Evolutionary conservation across 257 asterid species (phyloP), one percentile per base, ranked within the genome.

Genomic region (Primulina huaijiensis): DNA sequence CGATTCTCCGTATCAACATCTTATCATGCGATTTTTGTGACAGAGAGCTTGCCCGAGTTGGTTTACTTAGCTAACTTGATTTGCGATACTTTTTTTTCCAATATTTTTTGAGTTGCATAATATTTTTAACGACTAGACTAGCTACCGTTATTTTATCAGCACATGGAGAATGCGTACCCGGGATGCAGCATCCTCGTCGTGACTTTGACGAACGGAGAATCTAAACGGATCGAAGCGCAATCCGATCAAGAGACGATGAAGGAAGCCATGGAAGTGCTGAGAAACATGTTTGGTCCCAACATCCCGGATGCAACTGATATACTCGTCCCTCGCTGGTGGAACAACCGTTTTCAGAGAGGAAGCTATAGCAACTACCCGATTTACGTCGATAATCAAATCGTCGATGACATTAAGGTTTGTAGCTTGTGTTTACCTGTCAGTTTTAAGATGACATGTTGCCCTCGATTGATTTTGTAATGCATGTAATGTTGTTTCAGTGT

Each of bases 261-360:
- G 68, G 98, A 92, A 78, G 97, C 98, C 71, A 92, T 92, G 98
- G 89, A 87, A 73, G 98, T 90, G 12, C 78, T 92, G 7, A 79
- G 90, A 64, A 87, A 87, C 85, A 88, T 92, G 93, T 92, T 92
- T 69, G 97, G 98, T 35, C 77, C 79, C 11, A 79, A 87, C 35
- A 90, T 87, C 67, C 98, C 98, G 0, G 77, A 80, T 35, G 97
- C 97, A 43, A 77, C 80, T 0, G 86, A 90, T 76, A 88, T 92
- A 73, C 82, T 92, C 0, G 93, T 92, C 63, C 98, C 98, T 0
- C 96, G 92, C 25, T 92, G 98, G 98, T 92, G 97, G 98, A 92
- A 84, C 55, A 90, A 90, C 65, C 87, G 95, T 17, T 87, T 92
- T 80, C 98, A 90, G 74, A 84, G 92, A 20, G 97, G 98, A 7